phyloP scores from a whole-genome alignment of 306 rosid genomes.

The Prunus salicina region DNA sequence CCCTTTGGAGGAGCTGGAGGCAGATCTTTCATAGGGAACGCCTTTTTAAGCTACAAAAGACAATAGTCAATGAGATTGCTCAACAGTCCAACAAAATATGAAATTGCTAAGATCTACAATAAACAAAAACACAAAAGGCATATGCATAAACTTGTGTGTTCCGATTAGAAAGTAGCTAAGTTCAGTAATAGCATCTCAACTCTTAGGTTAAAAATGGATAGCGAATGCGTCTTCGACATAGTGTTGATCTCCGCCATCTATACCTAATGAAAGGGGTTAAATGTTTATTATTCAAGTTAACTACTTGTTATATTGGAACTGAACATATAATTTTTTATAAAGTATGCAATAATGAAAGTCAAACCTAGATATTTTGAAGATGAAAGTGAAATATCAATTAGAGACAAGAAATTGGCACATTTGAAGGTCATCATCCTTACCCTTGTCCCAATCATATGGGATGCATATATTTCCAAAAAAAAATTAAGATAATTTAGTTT shows the following conservation, averaged over 20 bases:
- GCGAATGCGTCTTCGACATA: not conserved
- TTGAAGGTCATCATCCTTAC: not conserved
- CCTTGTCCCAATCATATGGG: not conserved
- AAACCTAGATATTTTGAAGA: not conserved
- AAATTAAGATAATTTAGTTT: not conserved
- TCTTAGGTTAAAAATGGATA: not conserved
- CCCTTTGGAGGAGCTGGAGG: slow-evolving; percentile 80
- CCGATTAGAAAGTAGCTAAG: not conserved
- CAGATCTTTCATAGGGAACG: slow-evolving; percentile 56
- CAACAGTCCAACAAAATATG: not conserved
- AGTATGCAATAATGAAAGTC: too few species aligned
- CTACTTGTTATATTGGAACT: not conserved
- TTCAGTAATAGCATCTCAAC: not conserved
- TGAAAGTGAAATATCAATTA: not conserved
- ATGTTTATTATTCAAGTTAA: not conserved
- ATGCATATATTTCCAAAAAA: not conserved
- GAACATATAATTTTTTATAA: not conserved
- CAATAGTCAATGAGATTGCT: slow-evolving; percentile 13
- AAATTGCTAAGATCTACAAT: not conserved
- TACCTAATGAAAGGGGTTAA: not conserved
- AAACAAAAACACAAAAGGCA: not conserved
- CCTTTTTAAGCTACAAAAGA: slow-evolving; percentile 61
- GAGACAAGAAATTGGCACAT: not conserved
- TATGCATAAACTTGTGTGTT: not conserved
- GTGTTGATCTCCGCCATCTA: not conserved